Evolutionary conservation across 1,284 basidiomycete species (phyloP), one percentile per base, ranked within the genome.

Genomic region (Apiotrichum porosum): DNA sequence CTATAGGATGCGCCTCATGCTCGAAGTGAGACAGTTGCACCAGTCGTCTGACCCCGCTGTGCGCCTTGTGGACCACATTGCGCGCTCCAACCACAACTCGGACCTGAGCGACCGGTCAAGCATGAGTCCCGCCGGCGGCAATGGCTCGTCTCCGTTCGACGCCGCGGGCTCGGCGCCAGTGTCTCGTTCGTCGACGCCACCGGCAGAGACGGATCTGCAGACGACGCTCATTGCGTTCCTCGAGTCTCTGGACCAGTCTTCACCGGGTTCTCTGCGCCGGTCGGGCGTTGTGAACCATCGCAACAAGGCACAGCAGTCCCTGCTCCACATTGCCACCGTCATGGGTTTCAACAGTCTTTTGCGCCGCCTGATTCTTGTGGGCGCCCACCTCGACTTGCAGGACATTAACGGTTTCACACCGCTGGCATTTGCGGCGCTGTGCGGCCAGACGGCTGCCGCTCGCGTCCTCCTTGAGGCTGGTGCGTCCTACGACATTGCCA

Each of bases 401-500:
- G 95, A 98, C 71, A 78, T 80, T 52, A 95, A 91, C 66, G 94
- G 94, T 6, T 91, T 80, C 65, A 97, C 93, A 0, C 83, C 94
- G 0, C 75, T 97, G 31, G 89, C 94, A 67, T 85, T 94, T 64
- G 88, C 92, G 14, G 85, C 83, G 0, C 74, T 93, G 35, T 78
- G 78, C 17, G 81, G 80, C 21, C 83, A 85, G 18, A 73, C 77
- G 37, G 78, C 80, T 10, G 90, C 88, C 65, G 81, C 82, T 0
- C 76, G 79, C 33, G 72, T 84, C 4, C 77, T 98, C 24, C 65
- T 95, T 14, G 76, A 80, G 14, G 86, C 83, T 23, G 90, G 90
- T 14, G 93, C 93, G 0, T 83, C 88, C 49, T 71, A 79, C 36
- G 84, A 86, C 60, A 79, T 90, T 39, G 83, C 86, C 23, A 84